These are phyloP conservation scores for Lactarius trivialis DNA, from an alignment of 768 basidiomycete species.

Conservation along the genomic window DNA sequence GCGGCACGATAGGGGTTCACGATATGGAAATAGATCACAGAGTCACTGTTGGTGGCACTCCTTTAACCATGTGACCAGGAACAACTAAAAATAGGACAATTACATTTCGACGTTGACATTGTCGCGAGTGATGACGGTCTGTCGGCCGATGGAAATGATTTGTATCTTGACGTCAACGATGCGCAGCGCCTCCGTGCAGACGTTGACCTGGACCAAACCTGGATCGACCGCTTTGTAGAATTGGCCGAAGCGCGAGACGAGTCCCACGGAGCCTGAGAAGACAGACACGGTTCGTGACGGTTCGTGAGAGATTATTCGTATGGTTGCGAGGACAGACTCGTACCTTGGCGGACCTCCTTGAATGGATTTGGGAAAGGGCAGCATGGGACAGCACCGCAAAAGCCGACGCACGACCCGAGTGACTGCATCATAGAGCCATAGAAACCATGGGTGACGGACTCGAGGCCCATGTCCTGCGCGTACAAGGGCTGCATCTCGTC, in stretches of 20 bases:
- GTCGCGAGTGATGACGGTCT: constrained; percentile 90
- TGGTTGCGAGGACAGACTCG: constrained; percentile 9
- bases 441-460: constrained; percentile 73
- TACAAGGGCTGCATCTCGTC: constrained; percentile 94
- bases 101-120: constrained; percentile 94
- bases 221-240: constrained; percentile 97
- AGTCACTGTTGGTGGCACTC: constrained; percentile 54
- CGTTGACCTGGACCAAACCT: constrained; percentile 86
- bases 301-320: constrained; percentile 8
- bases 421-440: constrained; percentile 78
- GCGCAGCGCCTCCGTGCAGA: constrained; percentile 84
- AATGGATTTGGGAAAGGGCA: constrained; percentile 83
- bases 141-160: constrained; percentile 79
- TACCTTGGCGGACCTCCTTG: constrained; percentile 80
- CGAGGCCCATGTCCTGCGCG: constrained; percentile 78
- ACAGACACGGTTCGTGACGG: constrained; percentile 22
- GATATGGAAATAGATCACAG: constrained; percentile 91
- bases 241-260: constrained; percentile 89
- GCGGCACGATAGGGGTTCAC: constrained; percentile 88
- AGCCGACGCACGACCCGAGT: constrained; percentile 61
- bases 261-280: constrained; percentile 72
- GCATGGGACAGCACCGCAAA: constrained; percentile 73
- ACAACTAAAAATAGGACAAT: not conserved
- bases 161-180: constrained; percentile 95
- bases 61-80: constrained; percentile 17